Evolutionary conservation across 2,329 filamentous ascomycete species (phyloP), one percentile per base, ranked within the genome.

Genomic region (Scedosporium dehoogii): DNA sequence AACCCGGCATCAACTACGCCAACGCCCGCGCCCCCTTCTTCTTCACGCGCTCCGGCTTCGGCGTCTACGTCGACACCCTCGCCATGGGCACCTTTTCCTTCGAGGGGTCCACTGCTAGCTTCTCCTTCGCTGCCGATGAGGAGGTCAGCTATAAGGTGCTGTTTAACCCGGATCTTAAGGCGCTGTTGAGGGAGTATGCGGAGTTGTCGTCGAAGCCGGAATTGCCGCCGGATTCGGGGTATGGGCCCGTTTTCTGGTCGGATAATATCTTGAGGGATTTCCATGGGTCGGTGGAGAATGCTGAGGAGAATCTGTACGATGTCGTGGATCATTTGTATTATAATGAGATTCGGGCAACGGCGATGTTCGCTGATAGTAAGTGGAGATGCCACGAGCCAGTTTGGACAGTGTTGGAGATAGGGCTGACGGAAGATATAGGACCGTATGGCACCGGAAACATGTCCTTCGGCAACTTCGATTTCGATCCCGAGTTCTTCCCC

Each of bases 31-130:
- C 51, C 23, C 51, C 51, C 23, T 55, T 55, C 51, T 55, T 55
- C 51, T 55, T 55, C 51, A 55, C 51, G 18, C 51, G 51, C 18
- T 55, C 51, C 51, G 51, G 51, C 51, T 55, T 55, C 51, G 51
- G 51, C 51, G 51, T 55, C 51, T 55, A 55, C 51, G 51, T 55
- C 51, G 51, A 55, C 51, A 55, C 51, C 51, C 51, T 55, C 23
- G 51, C 51, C 51, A 55, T 55, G 51, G 51, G 51, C 23, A 55
- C 51, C 5, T 55, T 55, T 5, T 6, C 21, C 51, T 55, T 55
- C 51, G 18, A 55, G 51, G 51, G 51, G 4, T 23, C 51, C 21
- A 55, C 51, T 1, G 51, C 51, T 1, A 55, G 51, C 51, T 55
- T 55, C 51, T 55, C 51, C 23, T 55, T 55, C 23, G 51, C 51